These are phyloP conservation scores for Boechera retrofracta DNA, from an alignment of 345 rosid genomes.

Conservation along the genomic window DNA sequence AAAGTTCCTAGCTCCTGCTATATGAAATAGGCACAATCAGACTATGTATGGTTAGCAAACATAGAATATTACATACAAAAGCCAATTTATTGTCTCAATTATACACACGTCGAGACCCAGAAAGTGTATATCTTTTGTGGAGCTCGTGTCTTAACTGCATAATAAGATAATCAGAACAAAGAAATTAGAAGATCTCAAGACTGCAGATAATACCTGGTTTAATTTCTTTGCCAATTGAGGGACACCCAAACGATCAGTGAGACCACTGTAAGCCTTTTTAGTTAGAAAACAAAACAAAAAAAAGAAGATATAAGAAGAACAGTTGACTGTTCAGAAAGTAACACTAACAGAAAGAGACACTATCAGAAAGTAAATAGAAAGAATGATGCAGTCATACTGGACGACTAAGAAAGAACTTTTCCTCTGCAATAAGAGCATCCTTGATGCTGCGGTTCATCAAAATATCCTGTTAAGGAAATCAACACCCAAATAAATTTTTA, in stretches of 20 bases:
- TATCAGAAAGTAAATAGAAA: slow-evolving; percentile 10
- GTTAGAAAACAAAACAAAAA: not conserved
- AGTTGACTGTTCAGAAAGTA: not conserved
- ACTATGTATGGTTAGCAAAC: not conserved
- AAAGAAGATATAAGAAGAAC: slow-evolving; percentile 20
- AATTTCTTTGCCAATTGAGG: slow-evolving; percentile 94
- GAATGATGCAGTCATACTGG: slow-evolving; percentile 64
- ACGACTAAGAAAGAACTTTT: slow-evolving; percentile 88
- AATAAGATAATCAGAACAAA: not conserved
- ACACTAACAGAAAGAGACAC: not conserved
- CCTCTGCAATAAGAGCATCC: slow-evolving; percentile 92
- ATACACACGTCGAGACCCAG: slow-evolving; percentile 9
- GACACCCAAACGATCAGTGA: slow-evolving; percentile 95
- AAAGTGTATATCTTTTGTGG: not conserved
- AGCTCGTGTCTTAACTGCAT: not conserved
- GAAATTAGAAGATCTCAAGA: not conserved
- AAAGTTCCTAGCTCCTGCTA: not conserved
- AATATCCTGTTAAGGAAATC: slow-evolving; percentile 65
- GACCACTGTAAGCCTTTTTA: slow-evolving; percentile 70
- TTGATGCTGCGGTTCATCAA: slow-evolving; percentile 80
- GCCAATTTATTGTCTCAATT: not conserved
- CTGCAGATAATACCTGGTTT: slow-evolving; percentile 69
- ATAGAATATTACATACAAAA: not conserved
- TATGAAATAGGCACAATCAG: slow-evolving; percentile 7
- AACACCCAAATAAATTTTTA: slow-evolving; percentile 23